A percentile compares a stretch with the other conserved stretches of the same genome.
Conservation (phyloP, 768 basidiomycete species). For the Albatrellus ellisii region DNA sequence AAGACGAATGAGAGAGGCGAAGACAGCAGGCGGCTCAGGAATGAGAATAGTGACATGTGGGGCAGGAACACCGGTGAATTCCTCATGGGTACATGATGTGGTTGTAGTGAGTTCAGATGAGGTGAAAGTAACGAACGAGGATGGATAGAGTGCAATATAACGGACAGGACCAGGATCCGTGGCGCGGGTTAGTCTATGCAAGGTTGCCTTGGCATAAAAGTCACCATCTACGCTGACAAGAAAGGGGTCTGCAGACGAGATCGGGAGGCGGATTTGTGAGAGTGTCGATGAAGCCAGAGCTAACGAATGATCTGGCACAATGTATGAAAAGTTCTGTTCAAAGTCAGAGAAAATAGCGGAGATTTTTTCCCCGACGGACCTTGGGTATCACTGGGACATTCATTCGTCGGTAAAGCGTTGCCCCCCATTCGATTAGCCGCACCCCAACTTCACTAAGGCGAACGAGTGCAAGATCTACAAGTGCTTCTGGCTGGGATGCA, state of each 20-base stretch:
- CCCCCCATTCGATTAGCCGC: neutral
- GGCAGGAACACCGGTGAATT: slow-evolving; percentile 1
- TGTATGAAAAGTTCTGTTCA: neutral
- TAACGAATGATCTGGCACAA: neutral
- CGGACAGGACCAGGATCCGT: neutral
- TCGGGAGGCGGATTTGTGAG: neutral
- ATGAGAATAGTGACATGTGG: slow-evolving; percentile 12
- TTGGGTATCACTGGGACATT: neutral
- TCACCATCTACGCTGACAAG: neutral
- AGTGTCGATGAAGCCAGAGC: neutral
- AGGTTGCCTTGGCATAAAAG: neutral
- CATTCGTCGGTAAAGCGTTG: neutral
- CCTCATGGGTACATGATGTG: too few species aligned
- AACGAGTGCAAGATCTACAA: neutral
- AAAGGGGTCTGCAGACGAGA: neutral
- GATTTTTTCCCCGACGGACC: neutral
- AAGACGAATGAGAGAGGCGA: slow-evolving; percentile 22
- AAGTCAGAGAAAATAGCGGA: neutral
- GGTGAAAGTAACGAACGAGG: slow-evolving; percentile 8
- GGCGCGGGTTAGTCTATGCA: neutral
- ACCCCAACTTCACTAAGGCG: neutral
- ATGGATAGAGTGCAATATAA: neutral
- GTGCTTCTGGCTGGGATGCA: too few species aligned
- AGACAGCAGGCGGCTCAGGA: slow-evolving; percentile 20
- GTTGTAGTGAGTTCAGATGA: slow-evolving; percentile 22